phyloP scores from a whole-genome alignment of 495 filamentous ascomycete species.

The Staphylotrichum longicolle region DNA sequence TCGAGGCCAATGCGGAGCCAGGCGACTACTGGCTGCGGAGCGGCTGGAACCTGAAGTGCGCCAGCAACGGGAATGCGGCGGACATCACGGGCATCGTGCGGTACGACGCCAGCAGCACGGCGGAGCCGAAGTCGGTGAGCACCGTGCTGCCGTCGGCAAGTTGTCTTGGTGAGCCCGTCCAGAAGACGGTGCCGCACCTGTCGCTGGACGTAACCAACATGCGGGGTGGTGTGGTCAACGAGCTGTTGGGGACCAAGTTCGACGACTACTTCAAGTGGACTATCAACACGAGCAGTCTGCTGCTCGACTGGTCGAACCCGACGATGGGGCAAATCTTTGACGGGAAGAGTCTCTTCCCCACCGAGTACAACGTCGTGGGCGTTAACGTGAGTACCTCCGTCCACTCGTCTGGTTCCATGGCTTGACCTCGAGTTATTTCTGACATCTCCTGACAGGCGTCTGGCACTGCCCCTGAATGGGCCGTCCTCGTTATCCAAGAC shows the following conservation, averaged over 20 bases:
- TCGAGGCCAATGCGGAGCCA: conserved; percentile 52
- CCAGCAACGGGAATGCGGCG: conserved; percentile 27
- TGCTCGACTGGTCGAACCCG: conserved; percentile 8
- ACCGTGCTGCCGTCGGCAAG: neutral
- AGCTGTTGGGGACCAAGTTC: neutral
- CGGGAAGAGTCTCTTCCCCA: conserved; percentile 3
- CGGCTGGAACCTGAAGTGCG: conserved; percentile 41
- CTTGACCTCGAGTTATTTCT: no score
- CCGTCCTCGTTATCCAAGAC: conserved; percentile 9
- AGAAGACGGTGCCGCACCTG: neutral
- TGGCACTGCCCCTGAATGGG: conserved; percentile 3
- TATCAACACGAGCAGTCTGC: conserved; percentile 9
- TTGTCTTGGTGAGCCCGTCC: neutral
- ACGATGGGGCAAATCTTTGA: conserved; percentile 1
- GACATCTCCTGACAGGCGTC: neutral
- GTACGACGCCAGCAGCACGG: conserved; percentile 38
- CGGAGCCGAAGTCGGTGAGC: neutral
- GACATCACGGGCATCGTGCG: conserved; percentile 58
- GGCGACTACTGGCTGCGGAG: conserved; percentile 56
- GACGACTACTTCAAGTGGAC: conserved; percentile 5
- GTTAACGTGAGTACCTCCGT: neutral
- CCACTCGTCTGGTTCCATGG: no score
- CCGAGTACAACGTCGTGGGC: neutral
- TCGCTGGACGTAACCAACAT: conserved; percentile 2
- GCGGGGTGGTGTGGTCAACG: neutral